Base-by-base conservation (phyloP, 208 protist genomes). In the Acanthamoeba royreba region DNA sequence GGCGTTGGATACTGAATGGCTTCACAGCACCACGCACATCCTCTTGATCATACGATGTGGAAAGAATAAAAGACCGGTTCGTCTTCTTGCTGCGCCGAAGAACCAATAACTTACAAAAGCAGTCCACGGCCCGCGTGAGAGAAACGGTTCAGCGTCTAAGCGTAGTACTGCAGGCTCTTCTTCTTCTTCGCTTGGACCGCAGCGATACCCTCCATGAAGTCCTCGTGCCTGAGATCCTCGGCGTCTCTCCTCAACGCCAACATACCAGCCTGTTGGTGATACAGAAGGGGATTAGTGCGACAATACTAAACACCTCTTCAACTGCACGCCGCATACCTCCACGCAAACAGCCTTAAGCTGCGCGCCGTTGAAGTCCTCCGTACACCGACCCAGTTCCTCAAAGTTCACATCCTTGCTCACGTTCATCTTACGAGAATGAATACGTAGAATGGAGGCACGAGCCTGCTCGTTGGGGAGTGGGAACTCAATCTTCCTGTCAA, bases 401-500 rank as follows among this genome's bases (percentile, higher is more conserved):
- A 99, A 99, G 96, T 99, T 99, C 3, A 99, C 99, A 38, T 97
- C 95, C 19, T 69, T 55, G 92, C 74, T 86, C n/a, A 94, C 81
- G 47, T 98, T 99, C 99, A 99, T 99, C 94, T 99, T 99, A 46
- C 98, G 97, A 0, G 98, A 99, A 96, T 99, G 99, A 94, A 99
- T 99, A 81, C 99, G 96, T 47, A 99, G 94, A 95, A 99, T 99
- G 66, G 98, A 97, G 0, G 97, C 97, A 35, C 99, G 97, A 9
- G 99, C 99, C 91, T 99, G 98, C 96, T 99, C 99, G 95, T 99
- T 99, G 19, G 99, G 99, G 42, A 99, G 96, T 7, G 99, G 99
- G 94, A 99, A 99, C 97, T 99, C 99, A 83, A 99, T 99, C 97
- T 99, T 99, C 81, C 99, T 95, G 95, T 99, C 99, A 0, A 99